These are phyloP conservation scores for Acorus calamus DNA, from an alignment of 106 monocot species.

Conservation along the genomic window DNA sequence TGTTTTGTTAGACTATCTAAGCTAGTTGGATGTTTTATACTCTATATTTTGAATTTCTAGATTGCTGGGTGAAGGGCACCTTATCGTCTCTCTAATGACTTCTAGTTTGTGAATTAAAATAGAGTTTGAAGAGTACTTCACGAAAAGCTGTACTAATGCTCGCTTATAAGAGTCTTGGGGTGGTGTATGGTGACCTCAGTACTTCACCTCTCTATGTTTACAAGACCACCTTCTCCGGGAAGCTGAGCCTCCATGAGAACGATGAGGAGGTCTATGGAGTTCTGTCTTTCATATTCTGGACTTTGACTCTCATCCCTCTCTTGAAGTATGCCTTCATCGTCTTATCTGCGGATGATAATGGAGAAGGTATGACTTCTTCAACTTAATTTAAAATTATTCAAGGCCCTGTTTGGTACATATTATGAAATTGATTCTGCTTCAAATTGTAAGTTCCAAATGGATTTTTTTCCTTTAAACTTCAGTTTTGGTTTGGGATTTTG, in stretches of 20 bases:
- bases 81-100: no score
- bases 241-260: constrained; percentile 50
- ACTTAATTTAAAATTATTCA: not conserved
- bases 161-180: constrained; percentile 77
- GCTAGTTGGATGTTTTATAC: no score
- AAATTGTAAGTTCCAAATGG: no score
- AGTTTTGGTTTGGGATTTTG: no score
- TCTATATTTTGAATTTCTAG: no score
- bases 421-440: no score
- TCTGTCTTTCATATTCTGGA: constrained; percentile 75
- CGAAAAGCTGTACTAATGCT: constrained; percentile 42
- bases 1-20: no score
- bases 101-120: constrained; percentile 1
- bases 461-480: no score
- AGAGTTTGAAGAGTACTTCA: constrained; percentile 23
- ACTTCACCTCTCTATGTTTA: constrained; percentile 81
- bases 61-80: no score
- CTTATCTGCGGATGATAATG: constrained; percentile 68
- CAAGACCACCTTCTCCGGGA: constrained; percentile 70
- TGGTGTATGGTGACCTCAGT: constrained; percentile 79
- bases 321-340: constrained; percentile 63
- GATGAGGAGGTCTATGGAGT: constrained; percentile 76
- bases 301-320: constrained; percentile 63
- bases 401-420: no score
- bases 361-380: constrained; percentile 39